These are phyloP conservation scores for Tephrocybe sp. DNA, from an alignment of 768 basidiomycete genomes.

Conservation along the genomic window DNA sequence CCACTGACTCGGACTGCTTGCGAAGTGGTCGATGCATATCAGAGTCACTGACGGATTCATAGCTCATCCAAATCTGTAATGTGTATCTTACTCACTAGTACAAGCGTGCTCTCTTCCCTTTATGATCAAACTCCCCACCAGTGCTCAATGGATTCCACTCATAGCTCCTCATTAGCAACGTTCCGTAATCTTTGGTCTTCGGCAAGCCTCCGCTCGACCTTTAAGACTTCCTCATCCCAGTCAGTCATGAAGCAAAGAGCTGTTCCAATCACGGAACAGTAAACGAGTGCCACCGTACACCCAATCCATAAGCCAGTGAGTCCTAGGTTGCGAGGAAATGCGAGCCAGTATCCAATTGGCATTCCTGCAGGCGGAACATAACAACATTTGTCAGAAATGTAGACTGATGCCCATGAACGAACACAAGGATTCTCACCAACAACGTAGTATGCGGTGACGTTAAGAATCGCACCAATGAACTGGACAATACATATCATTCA, in stretches of 20 bases:
- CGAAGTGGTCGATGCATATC: too few species aligned
- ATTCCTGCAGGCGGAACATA: constrained; percentile 42
- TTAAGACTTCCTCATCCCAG: constrained; percentile 52
- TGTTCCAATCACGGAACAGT: constrained; percentile 37
- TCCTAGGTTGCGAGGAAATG: constrained; percentile 43
- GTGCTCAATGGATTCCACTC: too few species aligned
- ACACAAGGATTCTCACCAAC: constrained; percentile 3
- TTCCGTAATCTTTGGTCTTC: constrained; percentile 5
- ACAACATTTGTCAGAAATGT: too few species aligned
- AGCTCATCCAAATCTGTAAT: too few species aligned
- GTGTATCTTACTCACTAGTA: too few species aligned
- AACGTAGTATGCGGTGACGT: constrained; percentile 10
- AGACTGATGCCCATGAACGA: not conserved
- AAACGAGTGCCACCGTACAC: constrained; percentile 46
- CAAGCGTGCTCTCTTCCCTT: too few species aligned
- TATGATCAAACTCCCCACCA: too few species aligned
- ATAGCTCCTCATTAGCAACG: not conserved
- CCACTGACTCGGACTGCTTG: too few species aligned
- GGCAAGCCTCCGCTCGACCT: constrained; percentile 26
- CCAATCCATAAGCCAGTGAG: constrained; percentile 72
- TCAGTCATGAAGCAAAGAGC: constrained; percentile 42
- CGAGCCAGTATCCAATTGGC: constrained; percentile 60
- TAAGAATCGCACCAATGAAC: constrained; percentile 56
- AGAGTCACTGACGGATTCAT: too few species aligned
- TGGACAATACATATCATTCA: constrained; percentile 21